Conservation (phyloP, 2,329 filamentous ascomycete genomes). For the Aspergillus sp. region DNA sequence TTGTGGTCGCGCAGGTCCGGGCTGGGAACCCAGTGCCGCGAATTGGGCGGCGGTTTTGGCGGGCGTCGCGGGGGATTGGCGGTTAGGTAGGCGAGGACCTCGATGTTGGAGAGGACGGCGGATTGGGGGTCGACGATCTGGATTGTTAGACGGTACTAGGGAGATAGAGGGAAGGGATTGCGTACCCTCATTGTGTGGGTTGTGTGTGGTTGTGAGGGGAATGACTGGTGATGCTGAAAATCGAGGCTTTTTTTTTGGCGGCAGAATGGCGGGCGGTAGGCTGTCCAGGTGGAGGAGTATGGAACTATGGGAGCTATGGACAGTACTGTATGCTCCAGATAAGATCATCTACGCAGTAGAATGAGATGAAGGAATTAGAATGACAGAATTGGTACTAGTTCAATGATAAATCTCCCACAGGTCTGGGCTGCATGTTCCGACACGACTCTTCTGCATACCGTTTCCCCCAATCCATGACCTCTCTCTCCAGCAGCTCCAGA, state of each 20-base stretch:
- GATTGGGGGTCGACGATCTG: conserved; percentile 46
- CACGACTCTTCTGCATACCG: conserved; percentile 11
- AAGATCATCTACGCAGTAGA: neutral
- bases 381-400: neutral
- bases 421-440: conserved; percentile 17
- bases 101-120: conserved; percentile 43
- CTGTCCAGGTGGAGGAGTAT: neutral
- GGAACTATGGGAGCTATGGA: too few species aligned
- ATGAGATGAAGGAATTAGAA: neutral
- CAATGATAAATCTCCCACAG: neutral
- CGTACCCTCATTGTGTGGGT: neutral
- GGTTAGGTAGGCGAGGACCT: conserved; percentile 43
- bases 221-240: neutral
- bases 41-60: conserved; percentile 37
- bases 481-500: conserved; percentile 15
- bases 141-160: neutral
- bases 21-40: conserved; percentile 37
- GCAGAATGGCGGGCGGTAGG: conserved; percentile 9
- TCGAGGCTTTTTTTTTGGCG: neutral
- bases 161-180: neutral
- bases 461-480: conserved; percentile 22
- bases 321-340: neutral
- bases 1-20: conserved; percentile 46
- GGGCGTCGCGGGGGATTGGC: conserved; percentile 41
- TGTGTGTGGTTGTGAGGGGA: neutral